These are phyloP conservation scores for Collybia sordida DNA, from an alignment of 768 basidiomycete genomes.

Conservation along the genomic window DNA sequence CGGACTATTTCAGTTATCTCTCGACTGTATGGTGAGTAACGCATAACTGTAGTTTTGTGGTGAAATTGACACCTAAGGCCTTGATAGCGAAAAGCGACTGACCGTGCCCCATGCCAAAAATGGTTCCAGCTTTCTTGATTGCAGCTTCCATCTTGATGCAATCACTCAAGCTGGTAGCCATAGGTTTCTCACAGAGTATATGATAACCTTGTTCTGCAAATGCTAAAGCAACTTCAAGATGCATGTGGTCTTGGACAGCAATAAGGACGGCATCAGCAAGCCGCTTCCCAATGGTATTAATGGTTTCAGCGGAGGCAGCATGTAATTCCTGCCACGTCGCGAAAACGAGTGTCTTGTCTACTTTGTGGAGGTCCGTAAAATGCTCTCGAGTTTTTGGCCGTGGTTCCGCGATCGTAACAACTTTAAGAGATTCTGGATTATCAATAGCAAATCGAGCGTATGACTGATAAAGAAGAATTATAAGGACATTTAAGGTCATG, in stretches of 20 bases:
- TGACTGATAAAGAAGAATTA: constrained; percentile 31
- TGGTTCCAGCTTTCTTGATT: constrained; percentile 63
- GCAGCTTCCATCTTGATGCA: constrained; percentile 75
- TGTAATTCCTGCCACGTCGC: constrained; percentile 69
- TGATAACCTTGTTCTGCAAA: constrained; percentile 85
- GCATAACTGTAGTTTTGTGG: constrained; percentile 53
- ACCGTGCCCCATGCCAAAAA: constrained; percentile 92
- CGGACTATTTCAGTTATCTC: constrained; percentile 70
- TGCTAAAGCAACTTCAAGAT: constrained; percentile 68
- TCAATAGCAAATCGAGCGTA: constrained; percentile 65
- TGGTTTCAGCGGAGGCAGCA: constrained; percentile 64
- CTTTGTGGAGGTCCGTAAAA: constrained; percentile 54
- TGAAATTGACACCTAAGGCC: background rate
- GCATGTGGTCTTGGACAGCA: constrained; percentile 80
- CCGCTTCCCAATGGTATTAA: constrained; percentile 61
- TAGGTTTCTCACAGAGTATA: constrained; percentile 91
- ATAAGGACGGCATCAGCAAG: constrained; percentile 84
- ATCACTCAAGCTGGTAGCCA: constrained; percentile 75
- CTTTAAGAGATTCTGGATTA: constrained; percentile 63
- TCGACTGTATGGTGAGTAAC: constrained; percentile 82
- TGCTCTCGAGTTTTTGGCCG: constrained; percentile 59
- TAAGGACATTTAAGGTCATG: background rate
- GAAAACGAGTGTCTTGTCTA: constrained; percentile 74
- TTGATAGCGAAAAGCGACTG: constrained; percentile 14
- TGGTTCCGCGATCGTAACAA: constrained; percentile 87